Evolutionary conservation across 2,329 filamentous ascomycete genomes (phyloP), one percentile per base, ranked within the genome.

Genomic region (Macroventuria anomochaeta): DNA sequence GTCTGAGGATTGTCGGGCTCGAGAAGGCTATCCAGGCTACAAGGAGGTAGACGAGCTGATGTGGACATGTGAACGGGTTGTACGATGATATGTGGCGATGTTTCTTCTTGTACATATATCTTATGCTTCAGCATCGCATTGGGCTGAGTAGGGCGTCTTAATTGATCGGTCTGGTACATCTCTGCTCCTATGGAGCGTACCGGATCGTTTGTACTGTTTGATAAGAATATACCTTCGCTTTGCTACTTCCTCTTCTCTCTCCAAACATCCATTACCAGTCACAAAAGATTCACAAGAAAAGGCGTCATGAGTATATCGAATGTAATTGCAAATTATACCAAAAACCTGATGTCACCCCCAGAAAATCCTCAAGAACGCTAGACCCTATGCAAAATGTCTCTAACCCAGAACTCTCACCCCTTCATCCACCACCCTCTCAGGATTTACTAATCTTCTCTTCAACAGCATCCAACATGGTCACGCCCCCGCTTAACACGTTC

Each of bases 11-110:
- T 34, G 69, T 77, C 2, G 73, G 73, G 1, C 57, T 77, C 25
- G 72, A 72, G 48, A 75, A 73, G 50, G 75, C 75, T 3, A 69
- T 77, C 32, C 71, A 73, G 32, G 73, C 66, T n/a, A 75, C 72
- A 18, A 55, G 68, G 32, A 51, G 47, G 34, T 65, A 59, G 40
- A 33, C 21, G 8, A 23, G 5, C 4, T 29, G 15, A 32, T 25
- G 17, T 17, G 15, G 5, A 6, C 15, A 18, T 21, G 13, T n/a
- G 13, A 10, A 5, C 5, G 32, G 7, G 21, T 11, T 46, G 51
- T 49, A 44, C 29, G 33, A 49, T 34, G 20, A 31, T 15, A 28
- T 20, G 23, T 33, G 39, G 32, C 26, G 34, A 6, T 47, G 29
- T 34, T 32, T 32, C 40, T 54, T 43, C 34, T 33, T 49, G 34